phyloP scores from a whole-genome alignment of 2,329 filamentous ascomycete species.

The Penicillium oxalicum region DNA sequence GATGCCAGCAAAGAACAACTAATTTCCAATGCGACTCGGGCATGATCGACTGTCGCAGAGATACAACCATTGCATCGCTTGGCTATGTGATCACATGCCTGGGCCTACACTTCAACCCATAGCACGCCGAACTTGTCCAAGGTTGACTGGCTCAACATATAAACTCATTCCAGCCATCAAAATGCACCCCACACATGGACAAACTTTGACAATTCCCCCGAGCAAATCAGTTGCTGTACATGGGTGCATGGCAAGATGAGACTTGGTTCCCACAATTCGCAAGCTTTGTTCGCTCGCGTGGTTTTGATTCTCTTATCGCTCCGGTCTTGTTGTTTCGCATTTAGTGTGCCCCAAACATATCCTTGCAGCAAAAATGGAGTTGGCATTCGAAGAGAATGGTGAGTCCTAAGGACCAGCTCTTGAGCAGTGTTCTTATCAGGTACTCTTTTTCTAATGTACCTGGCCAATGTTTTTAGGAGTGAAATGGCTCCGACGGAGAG shows the following conservation, averaged over 20 bases:
- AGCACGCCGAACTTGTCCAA: no score
- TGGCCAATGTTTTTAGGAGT: conserved; percentile 11
- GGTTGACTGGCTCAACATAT: no score
- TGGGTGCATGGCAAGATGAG: neutral
- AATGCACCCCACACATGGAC: no score
- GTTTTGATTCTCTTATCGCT: neutral
- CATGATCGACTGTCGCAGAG: no score
- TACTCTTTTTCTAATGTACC: neutral
- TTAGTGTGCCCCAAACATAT: neutral
- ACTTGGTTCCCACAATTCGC: neutral
- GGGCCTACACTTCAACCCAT: no score
- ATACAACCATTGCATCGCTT: no score
- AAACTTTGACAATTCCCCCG: no score
- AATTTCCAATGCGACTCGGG: no score
- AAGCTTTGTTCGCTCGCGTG: neutral
- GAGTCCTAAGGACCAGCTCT: neutral
- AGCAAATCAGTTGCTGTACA: no score
- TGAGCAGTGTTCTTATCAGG: neutral
- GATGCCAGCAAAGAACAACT: no score
- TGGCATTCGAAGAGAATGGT: conserved; percentile 15
- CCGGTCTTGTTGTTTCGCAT: neutral
- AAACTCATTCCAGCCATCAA: no score
- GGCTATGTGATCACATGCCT: no score
- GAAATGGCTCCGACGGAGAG: conserved; percentile 13
- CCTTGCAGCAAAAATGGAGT: neutral